Evolutionary conservation across 116 monocot species (phyloP), one percentile per base, ranked within the genome.

Genomic region (Phalaenopsis hybrid): DNA sequence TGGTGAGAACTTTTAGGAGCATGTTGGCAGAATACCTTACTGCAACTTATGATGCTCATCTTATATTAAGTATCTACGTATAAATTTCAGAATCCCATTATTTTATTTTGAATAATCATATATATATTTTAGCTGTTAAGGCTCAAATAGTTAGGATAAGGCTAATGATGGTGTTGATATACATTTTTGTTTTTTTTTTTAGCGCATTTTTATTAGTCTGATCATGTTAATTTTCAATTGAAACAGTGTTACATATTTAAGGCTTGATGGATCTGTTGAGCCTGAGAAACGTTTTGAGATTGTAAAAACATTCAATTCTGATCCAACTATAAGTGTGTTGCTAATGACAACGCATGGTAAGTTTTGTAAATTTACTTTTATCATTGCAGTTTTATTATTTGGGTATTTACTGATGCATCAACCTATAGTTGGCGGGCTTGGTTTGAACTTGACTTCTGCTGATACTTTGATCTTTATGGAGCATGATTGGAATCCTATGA

Each of bases 401-500:
- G 58, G 63, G 37, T 57, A 75, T 65, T 67, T 57, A 75, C 80
- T 92, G 76, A 86, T 76, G 59, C 82, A 61, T 67, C 12, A 45
- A 61, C 8, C 15, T 89, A 63, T 88, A 96, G 96, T 96, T 87
- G 96, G 96, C 78, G 96, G 96, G 44, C 92, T 96, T 88, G 96
- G 96, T 57, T 87, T 96, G 85, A 96, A 96, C 83, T 84, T 96
- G 81, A 94, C 96, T 33, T 94, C 96, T 44, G 96, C 96, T 85
- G 94, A 96, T 85, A 96, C 96, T 48, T 59, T 96, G 75, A 89
- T 96, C 80, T 96, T 96, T 63, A 90, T 96, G 96, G 94, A 96
- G 85, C 96, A 96, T 89, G 96, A 96, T 73, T 96, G 96, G 96
- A 96, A 96, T 82, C 96, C 96, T 81, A 96, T 96, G 96, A 96